Percentiles rank a stretch among this genome's conserved stretches.
These are phyloP conservation scores for Ophiostoma himal-ulmi DNA, from an alignment of 2,329 filamentous ascomycete genomes.

Conservation along the genomic window DNA sequence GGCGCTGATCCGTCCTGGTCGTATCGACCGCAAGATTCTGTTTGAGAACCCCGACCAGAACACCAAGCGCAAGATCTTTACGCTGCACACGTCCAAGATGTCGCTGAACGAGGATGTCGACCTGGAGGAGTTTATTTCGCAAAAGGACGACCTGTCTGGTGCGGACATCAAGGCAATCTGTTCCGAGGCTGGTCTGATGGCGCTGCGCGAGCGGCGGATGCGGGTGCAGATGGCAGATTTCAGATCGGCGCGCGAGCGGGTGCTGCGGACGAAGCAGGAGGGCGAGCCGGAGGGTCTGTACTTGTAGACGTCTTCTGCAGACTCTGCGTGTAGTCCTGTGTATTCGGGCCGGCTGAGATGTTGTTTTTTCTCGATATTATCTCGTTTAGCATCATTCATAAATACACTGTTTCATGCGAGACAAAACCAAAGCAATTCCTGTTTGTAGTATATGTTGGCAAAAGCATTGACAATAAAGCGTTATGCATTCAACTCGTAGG, in stretches of 20 bases:
- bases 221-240: slow-evolving; percentile 99
- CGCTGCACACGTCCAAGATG: slow-evolving; percentile 98
- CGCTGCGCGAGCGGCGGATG: slow-evolving; percentile 91
- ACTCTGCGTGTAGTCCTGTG: not conserved
- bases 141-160: slow-evolving; percentile 95
- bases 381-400: slow-evolving; percentile 4
- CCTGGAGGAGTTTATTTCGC: slow-evolving; percentile 93
- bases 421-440: no score
- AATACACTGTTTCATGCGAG: not conserved
- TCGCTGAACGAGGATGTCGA: slow-evolving; percentile 94
- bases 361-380: not conserved
- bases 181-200: slow-evolving; percentile 92
- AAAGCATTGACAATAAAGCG: no score
- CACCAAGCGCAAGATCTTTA: slow-evolving; percentile 97
- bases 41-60: slow-evolving; percentile 70
- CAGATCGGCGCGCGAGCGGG: slow-evolving; percentile 81
- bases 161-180: slow-evolving; percentile 99
- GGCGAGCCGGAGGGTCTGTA: slow-evolving; percentile 97
- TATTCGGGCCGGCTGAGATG: not conserved
- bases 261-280: slow-evolving; percentile 97
- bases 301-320: slow-evolving; percentile 56
- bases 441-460: no score
- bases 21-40: slow-evolving; percentile 95
- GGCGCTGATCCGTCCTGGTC: slow-evolving; percentile 89
- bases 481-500: not conserved